phyloP scores from a whole-genome alignment of 2,329 filamentous ascomycete genomes.

The Neonectria punicea region DNA sequence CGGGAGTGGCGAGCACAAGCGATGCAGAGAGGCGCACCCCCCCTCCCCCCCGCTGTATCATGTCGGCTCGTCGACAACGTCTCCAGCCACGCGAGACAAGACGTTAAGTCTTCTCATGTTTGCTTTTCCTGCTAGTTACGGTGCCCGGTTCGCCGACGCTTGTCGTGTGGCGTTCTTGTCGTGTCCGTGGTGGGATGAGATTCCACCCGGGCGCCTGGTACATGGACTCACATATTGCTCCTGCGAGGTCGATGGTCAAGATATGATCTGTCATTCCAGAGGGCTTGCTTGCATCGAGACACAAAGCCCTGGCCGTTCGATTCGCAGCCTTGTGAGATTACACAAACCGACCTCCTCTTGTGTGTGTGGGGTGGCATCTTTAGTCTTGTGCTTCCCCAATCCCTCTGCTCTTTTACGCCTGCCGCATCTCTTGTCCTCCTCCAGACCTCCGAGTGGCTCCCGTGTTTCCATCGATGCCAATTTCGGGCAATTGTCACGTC shows the following conservation, averaged over 20 bases:
- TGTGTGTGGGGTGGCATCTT: neutral
- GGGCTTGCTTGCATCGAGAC: neutral
- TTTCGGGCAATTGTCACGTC: conserved; percentile 20
- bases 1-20: neutral
- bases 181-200: neutral
- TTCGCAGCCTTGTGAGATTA: neutral
- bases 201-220: neutral
- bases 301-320: neutral
- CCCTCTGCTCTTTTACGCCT: conserved; percentile 11
- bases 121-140: neutral
- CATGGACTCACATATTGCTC: neutral
- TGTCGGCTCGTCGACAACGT: neutral
- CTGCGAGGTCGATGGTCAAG: neutral
- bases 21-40: neutral
- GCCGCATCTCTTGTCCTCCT: conserved; percentile 26
- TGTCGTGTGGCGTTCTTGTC: neutral
- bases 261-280: neutral
- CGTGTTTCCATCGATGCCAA: neutral
- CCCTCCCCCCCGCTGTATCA: neutral
- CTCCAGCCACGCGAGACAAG: neutral
- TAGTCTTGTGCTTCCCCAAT: neutral
- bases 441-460: neutral
- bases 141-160: neutral
- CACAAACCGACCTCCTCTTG: neutral
- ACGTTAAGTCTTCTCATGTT: neutral